These are phyloP conservation scores for Naganishia sp. DNA, from an alignment of 1,284 basidiomycete genomes.

Conservation along the genomic window DNA sequence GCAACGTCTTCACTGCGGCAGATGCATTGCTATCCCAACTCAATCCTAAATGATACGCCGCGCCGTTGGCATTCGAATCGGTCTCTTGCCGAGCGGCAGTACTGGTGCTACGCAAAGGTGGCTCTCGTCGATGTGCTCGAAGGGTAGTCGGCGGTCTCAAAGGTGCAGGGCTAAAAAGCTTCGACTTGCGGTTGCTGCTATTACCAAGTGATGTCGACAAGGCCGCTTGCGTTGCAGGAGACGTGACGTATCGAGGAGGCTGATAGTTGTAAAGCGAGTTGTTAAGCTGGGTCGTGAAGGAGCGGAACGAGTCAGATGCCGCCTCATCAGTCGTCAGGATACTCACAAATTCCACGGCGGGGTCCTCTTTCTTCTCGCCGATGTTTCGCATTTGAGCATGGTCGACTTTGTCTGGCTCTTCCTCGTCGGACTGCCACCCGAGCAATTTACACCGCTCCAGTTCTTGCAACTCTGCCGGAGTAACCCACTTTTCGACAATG, in stretches of 20 bases:
- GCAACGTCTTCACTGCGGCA: no score
- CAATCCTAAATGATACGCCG: no score
- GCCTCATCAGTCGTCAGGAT: no score
- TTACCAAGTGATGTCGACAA: background rate
- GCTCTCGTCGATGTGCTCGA: background rate
- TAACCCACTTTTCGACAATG: slow-evolving; percentile 21
- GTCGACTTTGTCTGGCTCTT: background rate
- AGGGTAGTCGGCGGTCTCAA: background rate
- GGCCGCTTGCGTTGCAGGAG: background rate
- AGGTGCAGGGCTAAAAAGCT: background rate
- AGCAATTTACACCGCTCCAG: background rate
- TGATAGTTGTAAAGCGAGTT: slow-evolving; percentile 2
- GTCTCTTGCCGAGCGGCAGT: no score
- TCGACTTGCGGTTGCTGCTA: background rate
- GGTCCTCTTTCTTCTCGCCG: background rate
- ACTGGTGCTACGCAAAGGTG: background rate
- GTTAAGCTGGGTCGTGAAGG: background rate
- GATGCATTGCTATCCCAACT: no score
- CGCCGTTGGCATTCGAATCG: no score
- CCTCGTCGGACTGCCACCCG: slow-evolving; percentile 10
- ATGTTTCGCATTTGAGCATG: background rate
- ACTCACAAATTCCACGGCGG: background rate
- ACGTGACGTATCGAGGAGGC: background rate
- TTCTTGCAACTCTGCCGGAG: background rate
- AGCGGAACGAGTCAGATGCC: background rate